Evolutionary conservation across 345 rosid species (phyloP), one percentile per base, ranked within the genome.

Genomic region (Salix arbutifolia): DNA sequence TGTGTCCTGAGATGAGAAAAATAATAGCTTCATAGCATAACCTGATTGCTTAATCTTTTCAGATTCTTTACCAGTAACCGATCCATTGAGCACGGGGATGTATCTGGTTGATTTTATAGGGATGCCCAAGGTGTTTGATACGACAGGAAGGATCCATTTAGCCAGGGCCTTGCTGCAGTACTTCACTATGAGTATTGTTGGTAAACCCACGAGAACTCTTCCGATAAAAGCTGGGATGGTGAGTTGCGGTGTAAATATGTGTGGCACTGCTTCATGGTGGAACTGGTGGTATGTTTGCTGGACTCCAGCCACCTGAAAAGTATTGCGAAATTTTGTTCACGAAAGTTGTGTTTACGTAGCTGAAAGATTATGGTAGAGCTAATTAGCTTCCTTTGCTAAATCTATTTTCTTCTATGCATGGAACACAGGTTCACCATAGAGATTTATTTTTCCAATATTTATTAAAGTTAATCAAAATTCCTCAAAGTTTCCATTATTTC

Each of bases 111-210:
- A 93, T 80, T 84, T 88, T 82, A 90, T 87, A 2, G 92, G 97
- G 53, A 95, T 90, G 67, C 97, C 89, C 72, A 95, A 81, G 37
- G 91, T 87, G 80, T 88, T 88, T 5, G 97, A 89, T 77, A 91
- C 87, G 7, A 88, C 78, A 3, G 99, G 99, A 77, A 96, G 89
- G 8, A 81, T 84, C 96, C 97, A 86, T 77, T 96, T 96, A 6
- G 97, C 96, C 16, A 96, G 87, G 17, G 96, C 87, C 80, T 93
- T 96, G 87, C 99, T 91, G 77, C 99, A 96, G 87, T 91, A 87
- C 82, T 96, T 96, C 60, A 90, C 94, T 0, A 92, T 19, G 13
- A 96, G 94, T 69, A 96, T 96, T 4, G 97, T 93, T 0, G 98
- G 97, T 52, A 96, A 88, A 14, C 98, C 98, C 33, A 96, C 88